Percentiles rank a stretch among this genome's conserved stretches.
These are phyloP conservation scores for Gracilaria domingensis DNA, from an alignment of 23 red algal species.

Conservation along the genomic window DNA sequence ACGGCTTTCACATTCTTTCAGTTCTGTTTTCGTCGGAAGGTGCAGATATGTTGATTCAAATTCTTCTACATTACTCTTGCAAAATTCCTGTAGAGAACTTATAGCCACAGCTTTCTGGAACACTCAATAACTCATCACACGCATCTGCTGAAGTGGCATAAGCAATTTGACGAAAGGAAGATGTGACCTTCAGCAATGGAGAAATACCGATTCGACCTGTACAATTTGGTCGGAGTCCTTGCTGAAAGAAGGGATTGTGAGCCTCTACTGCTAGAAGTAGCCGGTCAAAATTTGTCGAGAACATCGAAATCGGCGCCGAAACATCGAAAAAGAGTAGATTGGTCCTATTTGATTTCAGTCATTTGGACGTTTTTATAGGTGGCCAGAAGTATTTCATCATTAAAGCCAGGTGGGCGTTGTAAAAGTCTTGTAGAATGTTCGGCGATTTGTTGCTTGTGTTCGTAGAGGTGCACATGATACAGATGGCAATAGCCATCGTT, in stretches of 20 bases:
- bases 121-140: slow-evolving; percentile 11
- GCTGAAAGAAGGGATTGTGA: not conserved
- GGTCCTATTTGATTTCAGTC: too few relatives aligned
- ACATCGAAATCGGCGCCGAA: not conserved
- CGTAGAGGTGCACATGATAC: too few relatives aligned
- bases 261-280: not conserved
- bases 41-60: not conserved
- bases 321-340: not conserved
- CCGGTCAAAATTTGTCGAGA: not conserved
- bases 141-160: slow-evolving; percentile 17
- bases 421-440: too few relatives aligned
- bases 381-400: too few relatives aligned
- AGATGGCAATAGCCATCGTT: too few relatives aligned
- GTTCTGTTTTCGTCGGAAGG: not conserved
- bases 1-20: not conserved
- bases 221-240: slow-evolving; percentile 20
- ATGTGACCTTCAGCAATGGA: not conserved
- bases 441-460: too few relatives aligned
- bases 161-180: not conserved
- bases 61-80: not conserved
- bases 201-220: slow-evolving; percentile 19
- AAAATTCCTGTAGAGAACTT: not conserved
- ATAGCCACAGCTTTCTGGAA: not conserved
- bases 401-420: too few relatives aligned
- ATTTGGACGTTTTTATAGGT: too few relatives aligned